These are phyloP conservation scores for Agaricus subrufescens DNA, from an alignment of 768 basidiomycete genomes.

Conservation along the genomic window DNA sequence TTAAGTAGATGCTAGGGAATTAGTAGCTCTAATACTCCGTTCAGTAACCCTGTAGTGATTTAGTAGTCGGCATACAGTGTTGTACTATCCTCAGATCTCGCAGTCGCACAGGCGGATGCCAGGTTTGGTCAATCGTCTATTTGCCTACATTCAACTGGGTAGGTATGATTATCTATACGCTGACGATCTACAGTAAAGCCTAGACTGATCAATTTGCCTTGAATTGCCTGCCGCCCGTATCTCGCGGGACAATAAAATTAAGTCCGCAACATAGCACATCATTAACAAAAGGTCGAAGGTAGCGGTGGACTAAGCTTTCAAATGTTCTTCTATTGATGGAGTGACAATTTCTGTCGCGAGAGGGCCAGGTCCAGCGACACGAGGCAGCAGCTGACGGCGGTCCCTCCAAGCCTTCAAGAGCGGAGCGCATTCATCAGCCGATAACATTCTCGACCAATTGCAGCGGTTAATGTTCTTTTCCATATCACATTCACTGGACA, in stretches of 20 bases:
- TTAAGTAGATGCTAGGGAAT: too few relatives aligned
- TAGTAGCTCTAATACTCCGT: too few relatives aligned
- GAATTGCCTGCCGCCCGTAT: slow-evolving; percentile 37
- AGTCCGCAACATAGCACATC: too few relatives aligned
- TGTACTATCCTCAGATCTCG: slow-evolving; percentile 34
- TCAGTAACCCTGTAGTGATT: too few relatives aligned
- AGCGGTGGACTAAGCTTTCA: slow-evolving; percentile 24
- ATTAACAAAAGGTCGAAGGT: background rate
- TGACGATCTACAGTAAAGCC: slow-evolving; percentile 33
- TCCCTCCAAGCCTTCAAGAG: too few relatives aligned
- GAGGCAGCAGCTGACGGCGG: too few relatives aligned
- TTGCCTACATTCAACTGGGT: slow-evolving; percentile 44
- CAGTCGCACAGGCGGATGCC: slow-evolving; percentile 39
- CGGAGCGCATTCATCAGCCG: too few relatives aligned
- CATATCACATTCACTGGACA: background rate
- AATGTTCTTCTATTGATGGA: slow-evolving; percentile 22
- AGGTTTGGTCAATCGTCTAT: slow-evolving; percentile 45
- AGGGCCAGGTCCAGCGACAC: too few relatives aligned
- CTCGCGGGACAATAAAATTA: too few relatives aligned
- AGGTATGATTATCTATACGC: slow-evolving; percentile 4
- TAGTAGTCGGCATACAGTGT: background rate
- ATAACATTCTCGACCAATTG: background rate
- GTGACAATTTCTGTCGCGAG: too few relatives aligned
- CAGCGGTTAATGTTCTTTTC: background rate
- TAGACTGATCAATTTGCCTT: slow-evolving; percentile 64